Percentiles rank a stretch among this genome's conserved stretches.
Evolutionary conservation across 352 stramenopile species (phyloP).

Genomic region (Globisporangium cederbergense): DNA sequence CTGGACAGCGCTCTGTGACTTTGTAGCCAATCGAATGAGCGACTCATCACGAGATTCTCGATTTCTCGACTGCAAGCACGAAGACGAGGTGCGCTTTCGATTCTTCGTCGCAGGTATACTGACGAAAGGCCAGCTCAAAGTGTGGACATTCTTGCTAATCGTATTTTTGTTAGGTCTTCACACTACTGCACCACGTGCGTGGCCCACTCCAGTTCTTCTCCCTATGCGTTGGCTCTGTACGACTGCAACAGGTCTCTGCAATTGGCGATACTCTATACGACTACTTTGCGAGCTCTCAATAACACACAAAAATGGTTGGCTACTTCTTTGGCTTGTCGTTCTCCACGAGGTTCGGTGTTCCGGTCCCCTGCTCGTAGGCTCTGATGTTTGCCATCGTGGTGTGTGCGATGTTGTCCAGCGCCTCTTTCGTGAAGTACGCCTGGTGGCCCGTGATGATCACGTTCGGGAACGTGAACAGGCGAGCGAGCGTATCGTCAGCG

Average conservation of each 20-base stretch:
- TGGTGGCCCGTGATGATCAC: conserved; percentile 81
- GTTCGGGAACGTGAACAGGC: conserved; percentile 82
- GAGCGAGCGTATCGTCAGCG: conserved; percentile 60
- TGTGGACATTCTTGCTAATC: background rate
- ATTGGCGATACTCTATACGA: conserved; percentile 26
- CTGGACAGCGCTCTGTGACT: conserved; percentile 29
- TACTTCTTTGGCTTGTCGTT: conserved; percentile 18
- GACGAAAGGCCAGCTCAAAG: background rate
- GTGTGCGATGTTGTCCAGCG: conserved; percentile 63
- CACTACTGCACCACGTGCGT: conserved; percentile 35
- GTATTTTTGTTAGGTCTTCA: conserved; percentile 18
- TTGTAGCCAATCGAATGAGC: conserved; percentile 24
- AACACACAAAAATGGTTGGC: background rate
- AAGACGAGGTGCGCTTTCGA: conserved; percentile 31
- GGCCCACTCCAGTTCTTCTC: conserved; percentile 27
- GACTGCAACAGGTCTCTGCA: conserved; percentile 14
- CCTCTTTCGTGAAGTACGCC: conserved; percentile 79
- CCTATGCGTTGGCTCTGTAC: conserved; percentile 24
- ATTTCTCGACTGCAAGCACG: conserved; percentile 31
- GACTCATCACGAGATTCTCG: background rate
- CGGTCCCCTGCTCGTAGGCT: conserved; percentile 30
- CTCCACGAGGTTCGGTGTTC: conserved; percentile 59
- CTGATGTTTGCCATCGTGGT: conserved; percentile 77
- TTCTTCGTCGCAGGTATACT: background rate
- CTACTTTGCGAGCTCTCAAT: conserved; percentile 5